Evolutionary conservation across 129 eudicot genomes (phyloP), one percentile per base, ranked within the genome.

Genomic region (Solidago caesia): DNA sequence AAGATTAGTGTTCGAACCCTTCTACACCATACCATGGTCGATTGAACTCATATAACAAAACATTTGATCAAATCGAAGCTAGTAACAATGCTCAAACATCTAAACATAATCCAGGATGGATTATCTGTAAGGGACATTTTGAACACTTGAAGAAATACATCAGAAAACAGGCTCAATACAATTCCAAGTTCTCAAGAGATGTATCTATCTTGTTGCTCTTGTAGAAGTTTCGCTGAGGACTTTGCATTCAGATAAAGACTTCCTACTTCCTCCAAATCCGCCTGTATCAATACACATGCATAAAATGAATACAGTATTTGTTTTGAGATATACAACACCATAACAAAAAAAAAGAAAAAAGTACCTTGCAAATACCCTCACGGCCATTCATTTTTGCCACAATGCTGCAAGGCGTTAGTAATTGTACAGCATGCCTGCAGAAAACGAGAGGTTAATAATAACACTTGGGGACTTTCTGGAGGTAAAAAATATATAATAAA

Each of bases 191-290:
- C 59, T 87, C 82, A 92, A 8, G 92, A 81, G 68, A 94, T 94
- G 72, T 93, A 93, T 86, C 93, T 83, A 69, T 93, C 97, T 75
- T 93, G 98, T 84, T 92, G 96, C 86, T 90, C 97, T 71, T 94
- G 97, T 69, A 94, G 91, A 76, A 94, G 93, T 78, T 76, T 90
- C 3, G 96, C 98, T 1, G 98, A 94, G 44, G 97, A 91, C 81
- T 95, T 95, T 55, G 99, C 99, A 77, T 95, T 94, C 69, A 88
- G 82, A 74, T 95, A 95, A 21, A 95, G 88, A 64, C 84, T 53
- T 71, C 44, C 73, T 67, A 92, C 97, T 89, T 95, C 99, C 70
- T 66, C 70, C 10, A 95, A 89, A 81, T 95, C 99, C 71, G 96
- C 94, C 98, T 94, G 89, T 42, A 47, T 21, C 16, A 33, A 53